Evolutionary conservation across 2,329 filamentous ascomycete genomes (phyloP).

Genomic region (Ascosphaera pollenicola): DNA sequence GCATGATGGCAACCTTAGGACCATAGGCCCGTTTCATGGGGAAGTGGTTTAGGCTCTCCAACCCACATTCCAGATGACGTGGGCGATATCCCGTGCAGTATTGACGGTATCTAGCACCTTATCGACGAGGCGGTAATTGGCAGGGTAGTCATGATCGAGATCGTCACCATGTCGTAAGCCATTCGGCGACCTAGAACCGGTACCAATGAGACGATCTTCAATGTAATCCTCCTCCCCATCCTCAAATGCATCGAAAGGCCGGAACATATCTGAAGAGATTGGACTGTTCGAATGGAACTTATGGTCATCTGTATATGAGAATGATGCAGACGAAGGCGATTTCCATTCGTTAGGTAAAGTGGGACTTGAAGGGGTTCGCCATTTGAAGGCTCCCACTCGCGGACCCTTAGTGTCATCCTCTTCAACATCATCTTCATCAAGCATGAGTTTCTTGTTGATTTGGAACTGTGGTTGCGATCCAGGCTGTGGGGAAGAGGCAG

Average conservation of each 20-base stretch:
- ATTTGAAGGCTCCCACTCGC: slow-evolving; percentile 2
- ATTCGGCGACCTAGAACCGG: background rate
- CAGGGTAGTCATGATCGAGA: background rate
- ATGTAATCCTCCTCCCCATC: slow-evolving; percentile 2
- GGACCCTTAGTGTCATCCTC: slow-evolving; percentile 1
- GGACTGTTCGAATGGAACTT: background rate
- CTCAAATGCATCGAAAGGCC: slow-evolving; percentile 2
- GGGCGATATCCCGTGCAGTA: slow-evolving; percentile 8
- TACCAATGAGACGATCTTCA: background rate
- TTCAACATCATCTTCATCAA: slow-evolving; percentile 3
- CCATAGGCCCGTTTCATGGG: no score
- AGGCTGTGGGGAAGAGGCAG: background rate
- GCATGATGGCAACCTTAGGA: no score
- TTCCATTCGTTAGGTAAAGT: background rate
- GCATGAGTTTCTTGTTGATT: slow-evolving; percentile 3
- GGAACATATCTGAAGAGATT: slow-evolving; percentile 4
- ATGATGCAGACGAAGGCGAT: background rate
- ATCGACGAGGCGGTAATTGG: slow-evolving; percentile 4
- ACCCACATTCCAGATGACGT: slow-evolving; percentile 10
- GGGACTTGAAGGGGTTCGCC: background rate
- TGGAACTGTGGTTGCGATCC: background rate
- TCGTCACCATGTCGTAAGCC: background rate
- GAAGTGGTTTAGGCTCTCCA: slow-evolving; percentile 3
- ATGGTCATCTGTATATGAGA: slow-evolving; percentile 1
- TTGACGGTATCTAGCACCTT: slow-evolving; percentile 7